Conservation (phyloP, 352 stramenopile genomes). For the Globisporangium emineosum region DNA sequence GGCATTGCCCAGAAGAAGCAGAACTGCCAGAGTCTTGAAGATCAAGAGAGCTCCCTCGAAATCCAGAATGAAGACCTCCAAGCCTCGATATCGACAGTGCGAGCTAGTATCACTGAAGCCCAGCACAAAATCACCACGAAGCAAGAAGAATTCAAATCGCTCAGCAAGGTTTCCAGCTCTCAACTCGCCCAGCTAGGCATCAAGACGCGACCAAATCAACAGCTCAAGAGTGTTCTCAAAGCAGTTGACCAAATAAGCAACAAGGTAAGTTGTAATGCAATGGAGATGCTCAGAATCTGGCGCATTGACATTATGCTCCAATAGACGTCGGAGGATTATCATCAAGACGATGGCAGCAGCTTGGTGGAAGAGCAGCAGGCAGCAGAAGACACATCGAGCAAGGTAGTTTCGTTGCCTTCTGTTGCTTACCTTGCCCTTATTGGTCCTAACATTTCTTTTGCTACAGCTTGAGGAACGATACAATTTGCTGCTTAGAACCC, state of each 20-base stretch:
- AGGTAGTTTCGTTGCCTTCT: background rate
- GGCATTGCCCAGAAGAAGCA: background rate
- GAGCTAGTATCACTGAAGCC: background rate
- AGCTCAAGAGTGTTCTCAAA: conserved; percentile 2
- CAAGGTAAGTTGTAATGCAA: background rate
- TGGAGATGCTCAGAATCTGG: background rate
- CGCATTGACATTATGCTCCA: background rate
- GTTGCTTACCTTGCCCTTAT: background rate
- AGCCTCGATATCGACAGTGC: background rate
- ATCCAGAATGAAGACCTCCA: conserved; percentile 6
- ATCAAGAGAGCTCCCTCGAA: background rate
- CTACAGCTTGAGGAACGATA: conserved; percentile 6
- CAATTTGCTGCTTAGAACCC: background rate
- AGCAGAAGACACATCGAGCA: background rate
- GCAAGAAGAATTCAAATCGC: conserved; percentile 4
- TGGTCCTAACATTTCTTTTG: background rate
- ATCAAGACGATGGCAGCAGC: background rate
- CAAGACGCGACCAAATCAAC: background rate
- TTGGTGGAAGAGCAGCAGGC: background rate
- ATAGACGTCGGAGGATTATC: background rate
- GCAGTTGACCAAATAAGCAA: background rate
- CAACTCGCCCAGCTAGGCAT: conserved; percentile 3
- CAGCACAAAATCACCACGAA: conserved; percentile 2
- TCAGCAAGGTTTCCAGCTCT: background rate
- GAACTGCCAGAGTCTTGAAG: background rate